A percentile compares a stretch with the other conserved stretches of the same genome.
These are phyloP conservation scores for Lachnellula subtilissima DNA, from an alignment of 2,329 filamentous ascomycete genomes.

Conservation along the genomic window DNA sequence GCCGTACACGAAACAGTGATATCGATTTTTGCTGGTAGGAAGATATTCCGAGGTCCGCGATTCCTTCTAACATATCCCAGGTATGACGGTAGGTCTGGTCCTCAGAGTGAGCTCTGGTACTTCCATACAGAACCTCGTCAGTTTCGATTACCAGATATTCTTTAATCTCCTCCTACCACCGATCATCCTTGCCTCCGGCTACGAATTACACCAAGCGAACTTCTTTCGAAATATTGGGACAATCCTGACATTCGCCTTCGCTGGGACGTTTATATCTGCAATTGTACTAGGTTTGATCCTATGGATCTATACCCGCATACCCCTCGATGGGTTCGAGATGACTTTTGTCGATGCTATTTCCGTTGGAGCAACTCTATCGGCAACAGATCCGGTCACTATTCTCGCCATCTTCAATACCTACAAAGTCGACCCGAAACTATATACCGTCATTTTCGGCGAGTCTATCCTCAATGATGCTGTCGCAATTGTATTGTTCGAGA, in stretches of 20 bases:
- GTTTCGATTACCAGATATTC: conserved; percentile 98
- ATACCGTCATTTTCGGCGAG: conserved; percentile 98
- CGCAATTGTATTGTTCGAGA: conserved; percentile 97
- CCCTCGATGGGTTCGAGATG: conserved; percentile 79
- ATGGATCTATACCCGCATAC: conserved; percentile 82
- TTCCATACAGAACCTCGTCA: conserved; percentile 84
- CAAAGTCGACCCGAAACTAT: conserved; percentile 97
- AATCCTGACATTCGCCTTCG: conserved; percentile 96
- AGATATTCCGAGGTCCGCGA: not conserved
- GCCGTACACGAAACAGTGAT: conserved; percentile 97
- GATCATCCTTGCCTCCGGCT: conserved; percentile 94
- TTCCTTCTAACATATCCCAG: conserved; percentile 40
- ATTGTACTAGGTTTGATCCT: conserved; percentile 88
- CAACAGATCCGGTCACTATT: conserved; percentile 96
- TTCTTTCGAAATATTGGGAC: conserved; percentile 98
- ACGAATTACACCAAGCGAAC: conserved; percentile 96
- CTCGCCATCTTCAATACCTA: conserved; percentile 98
- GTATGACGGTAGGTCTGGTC: conserved; percentile 90
- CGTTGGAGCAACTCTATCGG: conserved; percentile 91
- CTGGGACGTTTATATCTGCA: conserved; percentile 93
- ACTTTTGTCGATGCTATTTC: conserved; percentile 94
- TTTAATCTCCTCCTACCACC: conserved; percentile 98
- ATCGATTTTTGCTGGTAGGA: conserved; percentile 87
- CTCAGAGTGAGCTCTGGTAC: conserved; percentile 76
- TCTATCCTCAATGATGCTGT: conserved; percentile 98